Evolutionary conservation across 2,329 filamentous ascomycete genomes (phyloP), one percentile per base, ranked within the genome.

Genomic region (Alternaria arbusti): DNA sequence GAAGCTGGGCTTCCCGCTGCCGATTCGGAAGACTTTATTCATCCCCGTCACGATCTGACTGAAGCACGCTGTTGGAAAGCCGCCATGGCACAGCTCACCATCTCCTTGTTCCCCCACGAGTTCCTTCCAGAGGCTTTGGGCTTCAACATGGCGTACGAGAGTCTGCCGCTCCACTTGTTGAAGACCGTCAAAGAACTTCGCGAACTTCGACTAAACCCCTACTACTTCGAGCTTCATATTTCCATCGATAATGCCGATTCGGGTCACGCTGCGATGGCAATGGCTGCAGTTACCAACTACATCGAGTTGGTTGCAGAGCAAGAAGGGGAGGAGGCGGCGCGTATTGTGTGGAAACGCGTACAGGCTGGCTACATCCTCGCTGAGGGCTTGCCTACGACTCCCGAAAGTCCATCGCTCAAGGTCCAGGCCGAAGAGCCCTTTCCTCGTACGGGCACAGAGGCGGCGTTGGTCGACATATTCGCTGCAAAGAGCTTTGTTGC

Each of bases 141-240:
- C 1, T 86, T 85, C 68, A 86, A 85, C 65, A 76, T 86, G 73
- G 80, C 83, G 25, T 86, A 82, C 57, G 84, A 86, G 66, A 70
- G 72, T 26, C 55, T 85, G 13, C 77, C 81, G 2, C 64, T 82
- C 17, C 79, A 82, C 56, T 75, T 81, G 1, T 65, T 85, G 59
- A 77, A 77, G 46, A 80, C 80, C 0, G 73, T 79, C 6, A 78
- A 81, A 40, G 84, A 86, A 69, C 72, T 86, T 23, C 73, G 71
- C 13, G 83, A 84, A 64, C 59, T 86, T 22, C 71, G 73, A 6
- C 63, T 86, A 9, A 75, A 84, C 58, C 70, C 80, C 0, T 82
- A 83, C 44, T 86, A 86, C 68, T 87, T 86, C 67, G 68, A 81
- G n/a, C 73, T 87, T 5, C 84, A 86, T 70, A 75, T 86, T 44